These are phyloP conservation scores for Lophium mytilinum DNA, from an alignment of 495 filamentous ascomycete species.

Conservation along the genomic window DNA sequence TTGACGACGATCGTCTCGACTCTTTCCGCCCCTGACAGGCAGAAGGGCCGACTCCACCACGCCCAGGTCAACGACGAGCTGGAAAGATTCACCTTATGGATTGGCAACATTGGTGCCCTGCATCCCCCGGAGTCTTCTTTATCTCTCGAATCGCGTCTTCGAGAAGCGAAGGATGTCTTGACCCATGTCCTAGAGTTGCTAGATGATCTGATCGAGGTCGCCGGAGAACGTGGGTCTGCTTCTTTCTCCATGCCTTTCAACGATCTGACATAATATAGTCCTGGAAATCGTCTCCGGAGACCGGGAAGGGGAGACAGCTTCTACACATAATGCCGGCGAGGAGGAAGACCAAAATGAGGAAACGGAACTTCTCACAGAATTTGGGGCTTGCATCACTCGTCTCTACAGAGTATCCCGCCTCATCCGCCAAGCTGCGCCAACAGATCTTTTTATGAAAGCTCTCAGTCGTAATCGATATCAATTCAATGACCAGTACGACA, in stretches of 20 bases:
- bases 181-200: slow-evolving; percentile 17
- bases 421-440: slow-evolving; percentile 13
- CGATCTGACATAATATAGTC: background rate
- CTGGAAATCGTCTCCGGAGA: slow-evolving; percentile 16
- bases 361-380: slow-evolving; percentile 11
- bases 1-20: background rate
- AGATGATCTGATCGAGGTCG: slow-evolving; percentile 19
- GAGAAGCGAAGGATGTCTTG: slow-evolving; percentile 6
- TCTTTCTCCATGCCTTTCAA: background rate
- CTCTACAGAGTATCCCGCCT: slow-evolving; percentile 21
- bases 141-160: slow-evolving; percentile 11
- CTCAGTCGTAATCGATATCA: slow-evolving; percentile 8
- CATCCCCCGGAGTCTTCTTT: background rate
- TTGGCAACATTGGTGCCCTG: slow-evolving; percentile 12
- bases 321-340: background rate
- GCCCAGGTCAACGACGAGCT: slow-evolving; percentile 5
- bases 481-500: slow-evolving; percentile 22
- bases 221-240: slow-evolving; percentile 16
- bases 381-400: slow-evolving; percentile 11
- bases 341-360: slow-evolving; percentile 6
- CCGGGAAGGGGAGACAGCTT: background rate
- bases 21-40: background rate
- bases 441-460: slow-evolving; percentile 15
- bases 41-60: background rate
- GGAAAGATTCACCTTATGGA: slow-evolving; percentile 11